Conservation (phyloP, 345 rosid species). For the Syzygium oleosum region DNA sequence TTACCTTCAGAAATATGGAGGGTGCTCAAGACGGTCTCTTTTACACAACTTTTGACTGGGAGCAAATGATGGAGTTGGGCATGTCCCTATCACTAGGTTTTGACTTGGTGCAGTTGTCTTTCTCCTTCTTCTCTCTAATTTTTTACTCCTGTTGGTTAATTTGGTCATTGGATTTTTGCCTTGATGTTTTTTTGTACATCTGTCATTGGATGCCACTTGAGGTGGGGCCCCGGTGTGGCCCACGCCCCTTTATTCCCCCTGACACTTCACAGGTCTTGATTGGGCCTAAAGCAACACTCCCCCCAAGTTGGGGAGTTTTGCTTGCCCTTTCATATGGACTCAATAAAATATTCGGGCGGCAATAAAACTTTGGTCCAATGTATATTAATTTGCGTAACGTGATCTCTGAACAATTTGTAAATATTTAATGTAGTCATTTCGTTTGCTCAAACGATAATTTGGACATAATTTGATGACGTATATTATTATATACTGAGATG, state of each 20-base stretch:
- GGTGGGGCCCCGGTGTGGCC: background rate
- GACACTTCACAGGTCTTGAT: background rate
- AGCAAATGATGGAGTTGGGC: background rate
- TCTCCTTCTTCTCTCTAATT: background rate
- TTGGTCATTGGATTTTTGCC: background rate
- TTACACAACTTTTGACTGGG: background rate
- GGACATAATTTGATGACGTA: rapidly evolving
- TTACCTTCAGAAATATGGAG: background rate
- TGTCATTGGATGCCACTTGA: background rate
- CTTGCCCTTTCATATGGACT: background rate
- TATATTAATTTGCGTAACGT: rapidly evolving
- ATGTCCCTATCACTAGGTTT: background rate
- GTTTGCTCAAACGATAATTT: rapidly evolving
- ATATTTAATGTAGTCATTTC: too few relatives aligned
- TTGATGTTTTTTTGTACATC: background rate
- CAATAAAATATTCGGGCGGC: background rate
- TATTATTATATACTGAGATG: background rate
- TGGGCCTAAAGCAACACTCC: background rate
- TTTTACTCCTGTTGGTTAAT: background rate
- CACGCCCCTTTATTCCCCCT: background rate
- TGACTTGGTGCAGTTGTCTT: background rate
- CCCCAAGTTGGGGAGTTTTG: background rate
- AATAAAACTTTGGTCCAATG: rapidly evolving
- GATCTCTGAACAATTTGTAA: rapidly evolving
- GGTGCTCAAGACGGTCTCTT: background rate